Base-by-base conservation (phyloP, 768 basidiomycete species). In the Macrocybe gigantea region DNA sequence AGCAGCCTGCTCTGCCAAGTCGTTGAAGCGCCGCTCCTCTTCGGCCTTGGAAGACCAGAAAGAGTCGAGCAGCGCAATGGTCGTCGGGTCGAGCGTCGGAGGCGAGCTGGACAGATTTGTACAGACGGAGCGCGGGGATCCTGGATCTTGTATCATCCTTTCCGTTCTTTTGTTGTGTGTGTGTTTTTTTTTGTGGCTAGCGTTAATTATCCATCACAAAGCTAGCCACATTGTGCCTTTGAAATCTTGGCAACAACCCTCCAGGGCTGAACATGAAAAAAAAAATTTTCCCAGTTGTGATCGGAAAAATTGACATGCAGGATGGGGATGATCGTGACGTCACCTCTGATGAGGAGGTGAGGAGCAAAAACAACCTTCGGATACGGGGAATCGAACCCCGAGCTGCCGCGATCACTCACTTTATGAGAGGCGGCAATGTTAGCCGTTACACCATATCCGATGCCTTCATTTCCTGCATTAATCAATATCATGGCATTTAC, bases 361-460 rank as follows among this genome's bases (percentile, higher is more conserved):
- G 22, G 41, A 15, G 8, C 32, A 29, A 41, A 41, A 41, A 11
- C 2, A 41, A 31, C 15, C 1, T 22, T 74, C 72, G 70, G 72
- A 64, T 73, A 75, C 72, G 72, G 73, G 73, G 73, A 74, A 70
- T 74, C 72, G 73, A 75, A 73, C 73, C 73, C 73, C 73, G 73
- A 74, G 73, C 73, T 74, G 67, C 72, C 71, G 74, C 74, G 64
- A 4, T 31, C 15, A 12, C n/a, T 22, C 22, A 1, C 22, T n/a
- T 29, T 34, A 60, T 77, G 77, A 77, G 68, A 79, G 77, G 78
- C 77, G 75, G 77, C 69, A 78, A 79, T 78, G 77, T 75, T 79
- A 75, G 74, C 77, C 78, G 64, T 79, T 79, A 78, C 77, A 79
- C 77, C 76, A 77, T 78, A 80, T 56, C 66, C 64, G 66, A 39